Percentiles rank a stretch among this genome's conserved stretches.
Conservation (phyloP, 495 filamentous ascomycete species). For the Acidiella bohemica region DNA sequence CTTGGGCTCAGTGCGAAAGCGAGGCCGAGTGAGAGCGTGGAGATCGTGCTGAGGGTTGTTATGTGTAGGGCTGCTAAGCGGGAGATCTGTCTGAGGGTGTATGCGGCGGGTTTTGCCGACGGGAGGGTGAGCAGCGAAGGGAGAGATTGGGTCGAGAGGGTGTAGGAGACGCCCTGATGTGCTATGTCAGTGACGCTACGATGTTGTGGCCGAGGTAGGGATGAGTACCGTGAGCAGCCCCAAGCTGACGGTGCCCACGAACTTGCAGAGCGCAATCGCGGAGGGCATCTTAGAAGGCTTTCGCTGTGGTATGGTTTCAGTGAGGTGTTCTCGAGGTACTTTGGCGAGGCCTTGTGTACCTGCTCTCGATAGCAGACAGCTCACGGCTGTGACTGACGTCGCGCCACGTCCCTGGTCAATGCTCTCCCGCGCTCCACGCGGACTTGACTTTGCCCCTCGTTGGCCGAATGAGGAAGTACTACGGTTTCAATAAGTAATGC, state of each 20-base stretch:
- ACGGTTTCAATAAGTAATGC: no score
- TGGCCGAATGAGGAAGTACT: no score
- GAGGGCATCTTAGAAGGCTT: conserved; percentile 44
- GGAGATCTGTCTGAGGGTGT: conserved; percentile 50
- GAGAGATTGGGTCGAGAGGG: conserved; percentile 55
- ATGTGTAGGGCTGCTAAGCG: conserved; percentile 44
- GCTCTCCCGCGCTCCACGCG: no score
- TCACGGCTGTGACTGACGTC: no score
- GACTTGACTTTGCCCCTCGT: no score
- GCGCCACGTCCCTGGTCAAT: no score
- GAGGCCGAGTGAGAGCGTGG: conserved; percentile 50
- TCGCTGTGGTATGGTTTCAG: neutral
- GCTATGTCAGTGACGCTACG: neutral
- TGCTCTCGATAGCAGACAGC: no score
- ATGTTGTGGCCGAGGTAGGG: neutral
- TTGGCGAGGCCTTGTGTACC: no score
- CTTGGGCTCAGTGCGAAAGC: conserved; percentile 61
- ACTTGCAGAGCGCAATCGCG: conserved; percentile 65
- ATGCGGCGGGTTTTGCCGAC: conserved; percentile 49
- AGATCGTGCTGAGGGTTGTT: conserved; percentile 45
- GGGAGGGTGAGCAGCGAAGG: conserved; percentile 67
- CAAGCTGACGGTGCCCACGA: conserved; percentile 75
- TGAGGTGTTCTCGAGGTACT: no score
- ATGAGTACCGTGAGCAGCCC: conserved; percentile 69
- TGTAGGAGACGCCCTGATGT: conserved; percentile 70